phyloP scores from a whole-genome alignment of 495 filamentous ascomycete species.

The Xylaria castorea region DNA sequence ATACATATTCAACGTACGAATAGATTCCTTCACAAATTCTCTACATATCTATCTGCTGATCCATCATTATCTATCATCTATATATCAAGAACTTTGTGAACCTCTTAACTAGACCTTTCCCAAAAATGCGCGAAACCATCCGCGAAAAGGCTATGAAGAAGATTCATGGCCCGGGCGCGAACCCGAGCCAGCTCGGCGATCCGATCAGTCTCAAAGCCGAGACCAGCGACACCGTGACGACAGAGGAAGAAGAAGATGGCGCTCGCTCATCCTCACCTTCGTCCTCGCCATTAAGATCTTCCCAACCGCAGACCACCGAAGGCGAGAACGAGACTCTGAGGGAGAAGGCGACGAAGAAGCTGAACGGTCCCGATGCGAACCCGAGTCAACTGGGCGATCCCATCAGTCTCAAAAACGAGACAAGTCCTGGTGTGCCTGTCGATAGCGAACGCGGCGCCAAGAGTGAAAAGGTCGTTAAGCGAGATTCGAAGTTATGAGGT shows the following conservation, averaged over 20 bases:
- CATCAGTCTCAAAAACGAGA: slow-evolving; percentile 52
- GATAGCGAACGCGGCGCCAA: slow-evolving; percentile 30
- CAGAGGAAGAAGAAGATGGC: slow-evolving; percentile 33
- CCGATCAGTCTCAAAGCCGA: slow-evolving; percentile 53
- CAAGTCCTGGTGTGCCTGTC: slow-evolving; percentile 31
- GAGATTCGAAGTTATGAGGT: slow-evolving; percentile 36
- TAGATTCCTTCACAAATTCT: not conserved
- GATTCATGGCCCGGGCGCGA: slow-evolving; percentile 44
- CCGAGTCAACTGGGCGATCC: slow-evolving; percentile 52
- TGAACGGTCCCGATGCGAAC: slow-evolving; percentile 46
- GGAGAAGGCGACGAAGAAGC: slow-evolving; percentile 46
- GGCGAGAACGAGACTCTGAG: slow-evolving; percentile 36
- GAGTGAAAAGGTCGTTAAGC: slow-evolving; percentile 14
- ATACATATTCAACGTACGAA: not conserved
- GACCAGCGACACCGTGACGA: slow-evolving; percentile 38
- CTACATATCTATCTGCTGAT: no score
- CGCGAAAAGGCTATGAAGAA: slow-evolving; percentile 48
- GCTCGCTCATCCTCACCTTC: slow-evolving; percentile 20
- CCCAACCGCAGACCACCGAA: not conserved
- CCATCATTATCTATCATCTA: not conserved
- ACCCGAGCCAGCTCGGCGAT: slow-evolving; percentile 53
- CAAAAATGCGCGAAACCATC: slow-evolving; percentile 40
- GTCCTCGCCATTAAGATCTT: not conserved
- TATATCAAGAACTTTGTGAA: not conserved
- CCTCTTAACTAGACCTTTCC: not conserved